Base-by-base conservation (phyloP, 1,284 basidiomycete genomes). In the Pseudozyma tsukubaensis region DNA sequence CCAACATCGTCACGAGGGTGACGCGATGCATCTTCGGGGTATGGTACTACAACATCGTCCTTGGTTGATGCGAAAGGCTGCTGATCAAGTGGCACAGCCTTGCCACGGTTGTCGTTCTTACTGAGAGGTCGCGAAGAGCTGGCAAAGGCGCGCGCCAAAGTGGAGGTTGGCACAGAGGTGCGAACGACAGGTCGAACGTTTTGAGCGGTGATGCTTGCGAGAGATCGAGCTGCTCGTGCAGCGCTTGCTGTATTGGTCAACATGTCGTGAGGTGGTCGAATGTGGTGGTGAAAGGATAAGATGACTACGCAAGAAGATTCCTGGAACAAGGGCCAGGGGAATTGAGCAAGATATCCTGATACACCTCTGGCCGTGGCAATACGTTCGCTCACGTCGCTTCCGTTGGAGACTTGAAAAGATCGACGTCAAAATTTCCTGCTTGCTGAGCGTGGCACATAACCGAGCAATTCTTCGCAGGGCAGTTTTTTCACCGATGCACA, bases 1-100 rank as follows among this genome's bases (percentile, higher is more conserved):
- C 77, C 78, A 21, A 78, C 72, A 64, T 79, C 75, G 47, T 77
- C 68, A 16, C 60, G 58, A 18, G 70, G 70, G 39, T 72, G 58
- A 45, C 77, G 68, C 47, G 71, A 69, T 51, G 64, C 49, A 18
- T 75, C 66, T 24, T 68, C 54, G 3, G 68, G 72, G 40, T 75
- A 75, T 1, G 72, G 68, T 0, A 71, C 59, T 1, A 64, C 52
- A 0, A 75, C 64, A 12, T 71, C 68, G 49, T 75, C 72, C 37
- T 61, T 47, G 53, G 68, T 75, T 1, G 59, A 59, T 9, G 72
- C 72, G 6, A 71, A 61, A 0, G 72, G 72, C 24, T 62, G 47
- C 4, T 50, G 45, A 18, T 60, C 50, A 34, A 69, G 51, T 14
- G 57, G 57, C 37, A 59, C 62, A 24, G 60, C 60, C 67, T 57